Percentiles rank a stretch among this genome's conserved stretches.
Conservation (phyloP, 2,329 filamentous ascomycete genomes). For the Colletotrichum melonis region DNA sequence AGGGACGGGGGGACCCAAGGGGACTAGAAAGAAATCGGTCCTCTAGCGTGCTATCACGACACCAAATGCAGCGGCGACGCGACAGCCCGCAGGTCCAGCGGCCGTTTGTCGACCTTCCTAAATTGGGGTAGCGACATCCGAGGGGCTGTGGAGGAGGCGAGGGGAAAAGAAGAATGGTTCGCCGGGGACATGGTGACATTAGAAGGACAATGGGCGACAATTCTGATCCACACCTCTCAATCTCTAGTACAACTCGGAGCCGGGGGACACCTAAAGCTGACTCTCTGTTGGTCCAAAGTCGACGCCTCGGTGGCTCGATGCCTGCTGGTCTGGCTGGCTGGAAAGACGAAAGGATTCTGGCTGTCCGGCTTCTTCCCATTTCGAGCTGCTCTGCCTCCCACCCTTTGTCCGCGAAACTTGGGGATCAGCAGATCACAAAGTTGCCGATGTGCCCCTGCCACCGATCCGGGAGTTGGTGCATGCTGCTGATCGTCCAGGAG, state of each 20-base stretch:
- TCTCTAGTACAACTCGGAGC: neutral
- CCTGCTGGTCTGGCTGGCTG: neutral
- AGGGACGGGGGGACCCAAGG: constrained; percentile 4
- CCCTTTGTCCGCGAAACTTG: constrained; percentile 6
- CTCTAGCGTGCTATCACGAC: constrained; percentile 34
- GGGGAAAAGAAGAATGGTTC: constrained; percentile 30
- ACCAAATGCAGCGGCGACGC: constrained; percentile 17
- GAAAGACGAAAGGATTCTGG: constrained; percentile 7
- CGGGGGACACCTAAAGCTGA: constrained; percentile 6
- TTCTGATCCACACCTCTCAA: constrained; percentile 17
- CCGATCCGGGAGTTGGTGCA: constrained; percentile 25
- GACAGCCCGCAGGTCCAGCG: constrained; percentile 26
- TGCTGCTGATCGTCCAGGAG: constrained; percentile 10
- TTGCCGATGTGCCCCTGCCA: constrained; percentile 18
- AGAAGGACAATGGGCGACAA: constrained; percentile 6
- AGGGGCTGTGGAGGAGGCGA: constrained; percentile 34
- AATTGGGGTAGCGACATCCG: constrained; percentile 35
- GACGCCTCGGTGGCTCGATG: constrained; percentile 15
- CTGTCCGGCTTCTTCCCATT: neutral
- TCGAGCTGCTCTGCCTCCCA: constrained; percentile 5
- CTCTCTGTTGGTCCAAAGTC: constrained; percentile 1
- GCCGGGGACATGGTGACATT: constrained; percentile 29
- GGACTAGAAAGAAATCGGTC: constrained; percentile 20
- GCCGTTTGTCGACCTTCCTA: constrained; percentile 35
- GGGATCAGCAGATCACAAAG: constrained; percentile 19